These are phyloP conservation scores for Tremellales sp. DNA, from an alignment of 1,284 basidiomycete genomes.

Conservation along the genomic window DNA sequence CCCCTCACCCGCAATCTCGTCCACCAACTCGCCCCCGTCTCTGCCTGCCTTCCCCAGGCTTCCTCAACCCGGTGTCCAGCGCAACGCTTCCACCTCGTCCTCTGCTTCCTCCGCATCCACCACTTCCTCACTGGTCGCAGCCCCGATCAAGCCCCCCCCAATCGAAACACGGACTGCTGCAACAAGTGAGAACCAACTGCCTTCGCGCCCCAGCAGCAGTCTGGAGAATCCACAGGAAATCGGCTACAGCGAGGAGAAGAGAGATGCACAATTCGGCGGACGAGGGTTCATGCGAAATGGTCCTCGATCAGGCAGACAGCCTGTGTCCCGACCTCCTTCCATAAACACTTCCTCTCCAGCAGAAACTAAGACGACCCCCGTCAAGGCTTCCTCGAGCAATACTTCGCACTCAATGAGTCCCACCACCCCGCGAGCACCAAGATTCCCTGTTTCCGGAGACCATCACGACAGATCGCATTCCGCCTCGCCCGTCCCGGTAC, in stretches of 20 bases:
- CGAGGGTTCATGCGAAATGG: constrained; percentile 35
- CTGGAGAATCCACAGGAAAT: too few relatives aligned
- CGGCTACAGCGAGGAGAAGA: not conserved
- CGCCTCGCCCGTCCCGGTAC: constrained; percentile 5
- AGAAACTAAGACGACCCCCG: not conserved
- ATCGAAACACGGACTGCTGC: constrained; percentile 45
- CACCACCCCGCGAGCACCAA: constrained; percentile 25
- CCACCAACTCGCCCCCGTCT: constrained; percentile 14
- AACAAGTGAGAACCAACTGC: constrained; percentile 28
- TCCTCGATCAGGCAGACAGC: constrained; percentile 11
- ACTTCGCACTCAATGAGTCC: constrained; percentile 10
- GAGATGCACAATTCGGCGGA: constrained; percentile 19
- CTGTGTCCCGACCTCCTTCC: constrained; percentile 14
- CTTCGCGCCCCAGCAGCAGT: constrained; percentile 4
- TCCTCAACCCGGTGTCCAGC: constrained; percentile 21
- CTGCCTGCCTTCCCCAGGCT: constrained; percentile 20
- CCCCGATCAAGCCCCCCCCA: constrained; percentile 44
- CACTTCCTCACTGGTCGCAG: constrained; percentile 43
- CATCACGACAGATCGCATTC: not conserved
- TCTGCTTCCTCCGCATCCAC: constrained; percentile 38
- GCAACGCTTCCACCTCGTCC: constrained; percentile 42
- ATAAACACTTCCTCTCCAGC: constrained; percentile 10
- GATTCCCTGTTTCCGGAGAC: constrained; percentile 6
- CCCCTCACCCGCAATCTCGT: constrained; percentile 16
- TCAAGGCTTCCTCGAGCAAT: not conserved